These are phyloP conservation scores for Coix lacrymajobi DNA, from an alignment of 176 grass and related monocot genomes.

Conservation along the genomic window DNA sequence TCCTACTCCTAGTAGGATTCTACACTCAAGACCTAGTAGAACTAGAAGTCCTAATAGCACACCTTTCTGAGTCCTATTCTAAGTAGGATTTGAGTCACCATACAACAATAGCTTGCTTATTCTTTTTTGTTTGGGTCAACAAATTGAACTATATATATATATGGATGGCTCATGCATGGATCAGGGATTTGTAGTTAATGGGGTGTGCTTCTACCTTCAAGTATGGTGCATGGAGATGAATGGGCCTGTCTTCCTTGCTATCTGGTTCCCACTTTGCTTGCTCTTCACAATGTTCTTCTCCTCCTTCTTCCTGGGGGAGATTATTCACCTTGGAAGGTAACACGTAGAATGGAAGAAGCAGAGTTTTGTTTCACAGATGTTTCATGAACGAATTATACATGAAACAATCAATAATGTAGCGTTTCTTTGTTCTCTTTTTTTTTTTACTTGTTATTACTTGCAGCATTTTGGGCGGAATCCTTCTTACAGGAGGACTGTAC, in stretches of 20 bases:
- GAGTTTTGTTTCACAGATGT: not conserved
- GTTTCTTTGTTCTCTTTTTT: not conserved
- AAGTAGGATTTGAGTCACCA: no score
- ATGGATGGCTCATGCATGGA: not conserved
- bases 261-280: not conserved
- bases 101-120: not conserved
- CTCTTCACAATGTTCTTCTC: not conserved
- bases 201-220: not conserved
- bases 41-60: no score
- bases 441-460: no score
- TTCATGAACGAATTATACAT: not conserved
- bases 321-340: not conserved
- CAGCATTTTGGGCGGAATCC: not conserved
- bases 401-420: not conserved
- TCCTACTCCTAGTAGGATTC: no score
- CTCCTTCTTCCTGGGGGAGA: not conserved
- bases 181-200: not conserved
- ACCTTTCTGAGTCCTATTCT: no score
- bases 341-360: not conserved
- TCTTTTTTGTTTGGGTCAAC: no score
- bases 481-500: not conserved
- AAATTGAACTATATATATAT: no score
- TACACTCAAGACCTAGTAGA: no score
- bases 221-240: conserved; percentile 5
- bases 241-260: not conserved